These are phyloP conservation scores for Sporothrix luriei DNA, from an alignment of 2,329 filamentous ascomycete species.

Conservation along the genomic window DNA sequence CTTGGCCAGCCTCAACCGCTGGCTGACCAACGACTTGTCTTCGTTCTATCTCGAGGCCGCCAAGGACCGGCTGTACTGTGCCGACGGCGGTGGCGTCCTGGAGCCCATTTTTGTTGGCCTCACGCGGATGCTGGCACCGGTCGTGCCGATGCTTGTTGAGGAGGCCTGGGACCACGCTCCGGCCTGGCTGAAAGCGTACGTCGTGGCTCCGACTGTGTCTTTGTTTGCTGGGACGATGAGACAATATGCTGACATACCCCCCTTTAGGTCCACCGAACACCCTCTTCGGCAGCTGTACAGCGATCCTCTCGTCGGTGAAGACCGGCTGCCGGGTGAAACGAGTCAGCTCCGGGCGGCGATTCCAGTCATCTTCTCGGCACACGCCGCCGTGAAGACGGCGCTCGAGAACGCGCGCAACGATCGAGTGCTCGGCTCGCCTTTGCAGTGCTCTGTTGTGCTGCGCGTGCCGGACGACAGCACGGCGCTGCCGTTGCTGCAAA, in stretches of 20 bases:
- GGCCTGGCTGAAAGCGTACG: conserved; percentile 56
- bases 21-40: conserved; percentile 80
- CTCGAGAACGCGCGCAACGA: conserved; percentile 72
- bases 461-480: conserved; percentile 45
- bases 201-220: background rate
- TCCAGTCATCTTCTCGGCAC: conserved; percentile 56
- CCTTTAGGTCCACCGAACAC: conserved; percentile 40
- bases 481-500: conserved; percentile 45
- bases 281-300: conserved; percentile 55
- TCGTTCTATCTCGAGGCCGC: conserved; percentile 91
- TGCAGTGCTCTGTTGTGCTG: conserved; percentile 73
- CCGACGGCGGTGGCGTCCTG: conserved; percentile 65
- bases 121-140: conserved; percentile 75
- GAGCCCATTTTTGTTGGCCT: conserved; percentile 71
- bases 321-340: conserved; percentile 48
- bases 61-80: conserved; percentile 91
- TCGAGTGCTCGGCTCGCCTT: conserved; percentile 76
- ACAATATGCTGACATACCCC: background rate
- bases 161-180: conserved; percentile 84
- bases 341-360: conserved; percentile 48
- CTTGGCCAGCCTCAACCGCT: conserved; percentile 72
- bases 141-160: conserved; percentile 81
- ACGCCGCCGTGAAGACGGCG: conserved; percentile 70
- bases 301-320: conserved; percentile 48
- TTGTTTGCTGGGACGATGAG: conserved; percentile 30